These are phyloP conservation scores for Melastoma candidum DNA, from an alignment of 441 rosid species.

Conservation along the genomic window DNA sequence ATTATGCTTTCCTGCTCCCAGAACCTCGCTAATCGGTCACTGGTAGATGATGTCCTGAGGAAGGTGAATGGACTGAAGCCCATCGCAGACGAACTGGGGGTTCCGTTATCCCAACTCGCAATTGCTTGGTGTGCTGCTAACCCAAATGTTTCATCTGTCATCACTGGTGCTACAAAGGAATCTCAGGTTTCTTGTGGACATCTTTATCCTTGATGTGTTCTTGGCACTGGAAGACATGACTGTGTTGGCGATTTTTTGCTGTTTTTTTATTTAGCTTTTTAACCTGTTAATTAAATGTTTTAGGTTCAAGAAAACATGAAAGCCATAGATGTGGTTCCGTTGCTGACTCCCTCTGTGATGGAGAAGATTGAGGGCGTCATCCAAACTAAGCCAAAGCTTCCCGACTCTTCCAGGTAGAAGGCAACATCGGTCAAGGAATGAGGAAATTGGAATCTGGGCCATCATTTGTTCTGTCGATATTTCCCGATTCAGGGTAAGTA, in stretches of 20 bases:
- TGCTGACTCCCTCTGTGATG: conserved; percentile 71
- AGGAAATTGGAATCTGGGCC: too few species aligned
- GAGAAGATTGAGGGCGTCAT: conserved; percentile 78
- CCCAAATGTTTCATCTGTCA: conserved; percentile 90
- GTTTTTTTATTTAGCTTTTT: background rate
- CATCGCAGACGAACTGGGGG: conserved; percentile 97
- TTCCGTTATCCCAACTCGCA: conserved; percentile 82
- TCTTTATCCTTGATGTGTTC: background rate
- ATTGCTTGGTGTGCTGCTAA: conserved; percentile 98
- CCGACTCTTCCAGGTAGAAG: conserved; percentile 61
- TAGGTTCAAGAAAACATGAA: conserved; percentile 98
- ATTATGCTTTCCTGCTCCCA: conserved; percentile 10
- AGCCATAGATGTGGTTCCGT: conserved; percentile 72
- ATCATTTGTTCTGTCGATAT: too few species aligned
- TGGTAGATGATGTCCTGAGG: conserved; percentile 79
- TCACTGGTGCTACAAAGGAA: conserved; percentile 95
- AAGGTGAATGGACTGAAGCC: conserved; percentile 90
- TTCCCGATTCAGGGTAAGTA: too few species aligned
- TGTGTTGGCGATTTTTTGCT: too few species aligned
- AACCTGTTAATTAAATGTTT: background rate
- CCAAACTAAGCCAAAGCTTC: conserved; percentile 81
- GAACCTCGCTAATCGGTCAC: conserved; percentile 90
- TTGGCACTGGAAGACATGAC: too few species aligned
- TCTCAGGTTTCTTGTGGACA: conserved; percentile 54
- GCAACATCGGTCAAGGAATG: background rate